Evolutionary conservation across 768 basidiomycete species (phyloP), one percentile per base, ranked within the genome.

Genomic region (Hysterangium stoloniferum): DNA sequence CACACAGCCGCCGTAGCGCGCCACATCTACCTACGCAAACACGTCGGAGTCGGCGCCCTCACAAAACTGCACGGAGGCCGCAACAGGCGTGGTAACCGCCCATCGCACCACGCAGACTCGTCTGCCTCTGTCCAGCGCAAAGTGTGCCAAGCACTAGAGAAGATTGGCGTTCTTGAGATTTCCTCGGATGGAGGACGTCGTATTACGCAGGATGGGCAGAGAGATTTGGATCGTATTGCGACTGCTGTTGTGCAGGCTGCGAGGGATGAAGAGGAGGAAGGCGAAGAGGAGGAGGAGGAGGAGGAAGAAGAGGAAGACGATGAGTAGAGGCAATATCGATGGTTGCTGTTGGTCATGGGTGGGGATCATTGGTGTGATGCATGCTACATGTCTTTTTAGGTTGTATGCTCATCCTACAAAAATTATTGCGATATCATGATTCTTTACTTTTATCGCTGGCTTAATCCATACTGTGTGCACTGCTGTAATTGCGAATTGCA

Each of bases 21-120:
- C 64, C 95, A 97, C 84, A 96, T 97, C 71, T 98, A 99, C 80
- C 87, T 99, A 68, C 90, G 95, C 68, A 94, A 95, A 76, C 86
- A 90, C 65, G 90, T 94, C 61, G 93, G 93, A 62, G 81, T 95
- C 57, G 93, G 92, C 62, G 87, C 87, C 25, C 80, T 96, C 32
- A 83, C 80, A 71, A 98, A 96, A 79, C 86, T 97, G 35, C 93
- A 98, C 73, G 96, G 96, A 68, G 88, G 89, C 57, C 84, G 89
- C 66, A 92, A 93, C 75, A 79, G 91, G 62, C 88, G 96, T 55
- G 96, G 96, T 45, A 90, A 92, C 80, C 86, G 96, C 59, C 93
- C 95, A 43, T 91, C 90, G 56, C 93, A 95, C 75, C 95, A 97
- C 73, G 82, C 78, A 51, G 77, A 86, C 64, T 78, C 82, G 22